A percentile compares a stretch with the other conserved stretches of the same genome.
phyloP scores from a whole-genome alignment of 2,329 filamentous ascomycete species.

The Ceratocystis cacaofunesta region DNA sequence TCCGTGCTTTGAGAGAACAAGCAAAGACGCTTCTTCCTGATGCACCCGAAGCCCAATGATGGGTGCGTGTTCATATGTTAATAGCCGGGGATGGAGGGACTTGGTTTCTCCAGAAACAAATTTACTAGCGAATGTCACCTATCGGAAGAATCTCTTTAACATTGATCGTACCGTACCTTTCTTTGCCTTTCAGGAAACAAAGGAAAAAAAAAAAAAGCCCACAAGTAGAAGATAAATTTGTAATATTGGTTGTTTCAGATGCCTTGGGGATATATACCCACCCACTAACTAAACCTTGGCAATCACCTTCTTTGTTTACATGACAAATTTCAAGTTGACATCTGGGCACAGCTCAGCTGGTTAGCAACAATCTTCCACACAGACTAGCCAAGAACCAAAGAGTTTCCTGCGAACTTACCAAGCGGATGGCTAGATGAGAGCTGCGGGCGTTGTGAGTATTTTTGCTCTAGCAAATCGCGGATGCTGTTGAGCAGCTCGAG shows the following conservation, averaged over 20 bases:
- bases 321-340: conserved; percentile 17
- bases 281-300: too few species aligned
- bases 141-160: too few species aligned
- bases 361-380: background rate
- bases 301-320: conserved; percentile 9
- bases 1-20: background rate
- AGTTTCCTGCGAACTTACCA: conserved; percentile 41
- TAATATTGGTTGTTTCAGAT: background rate
- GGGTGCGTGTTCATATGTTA: background rate
- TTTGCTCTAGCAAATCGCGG: conserved; percentile 69
- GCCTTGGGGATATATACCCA: background rate
- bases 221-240: background rate
- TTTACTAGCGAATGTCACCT: background rate
- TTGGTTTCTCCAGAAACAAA: background rate
- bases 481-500: conserved; percentile 92
- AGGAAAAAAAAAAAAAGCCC: background rate
- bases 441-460: conserved; percentile 92
- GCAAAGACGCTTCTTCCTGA: background rate
- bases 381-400: background rate
- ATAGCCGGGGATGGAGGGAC: background rate
- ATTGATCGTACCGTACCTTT: background rate
- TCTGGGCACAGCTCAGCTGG: background rate
- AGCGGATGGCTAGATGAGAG: conserved; percentile 90
- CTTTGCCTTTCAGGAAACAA: background rate
- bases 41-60: background rate